Conservation (phyloP, 1,284 basidiomycete genomes). For the Coniophora puteana region DNA sequence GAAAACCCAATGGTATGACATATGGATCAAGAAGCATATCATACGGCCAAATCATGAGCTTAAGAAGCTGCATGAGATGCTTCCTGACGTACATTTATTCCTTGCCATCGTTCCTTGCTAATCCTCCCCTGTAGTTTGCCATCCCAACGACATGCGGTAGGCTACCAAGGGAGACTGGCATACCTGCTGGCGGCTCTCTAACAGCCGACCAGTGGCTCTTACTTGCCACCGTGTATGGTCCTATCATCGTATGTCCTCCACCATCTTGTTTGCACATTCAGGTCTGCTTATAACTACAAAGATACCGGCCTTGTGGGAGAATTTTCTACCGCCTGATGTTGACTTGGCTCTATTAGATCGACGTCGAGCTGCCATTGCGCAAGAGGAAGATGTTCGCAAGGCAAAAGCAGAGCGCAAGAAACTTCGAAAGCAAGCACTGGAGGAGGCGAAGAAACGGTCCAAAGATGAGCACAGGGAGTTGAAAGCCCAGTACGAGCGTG, state of each 20-base stretch:
- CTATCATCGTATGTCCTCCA: conserved; percentile 20
- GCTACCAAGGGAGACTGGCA: conserved; percentile 26
- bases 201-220: conserved; percentile 33
- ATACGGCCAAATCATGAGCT: conserved; percentile 22
- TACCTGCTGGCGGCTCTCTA: conserved; percentile 30
- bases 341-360: background rate
- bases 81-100: conserved; percentile 15
- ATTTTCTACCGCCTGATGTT: conserved; percentile 5
- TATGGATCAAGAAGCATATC: conserved; percentile 26
- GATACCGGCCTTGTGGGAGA: conserved; percentile 20
- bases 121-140: conserved; percentile 11
- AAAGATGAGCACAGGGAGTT: conserved; percentile 3
- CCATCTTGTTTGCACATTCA: background rate
- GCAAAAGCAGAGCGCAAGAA: background rate
- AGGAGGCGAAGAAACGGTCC: conserved; percentile 1
- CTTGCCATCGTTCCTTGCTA: conserved; percentile 8
- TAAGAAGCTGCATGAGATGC: conserved; percentile 18
- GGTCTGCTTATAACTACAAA: conserved; percentile 5
- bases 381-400: background rate
- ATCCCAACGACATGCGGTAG: conserved; percentile 20
- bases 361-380: background rate
- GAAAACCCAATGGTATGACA: conserved; percentile 30
- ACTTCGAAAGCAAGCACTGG: background rate
- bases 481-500: conserved; percentile 1
- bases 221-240: conserved; percentile 22